Base-by-base conservation (phyloP, 306 rosid genomes). In the Astragalus membranaceus region DNA sequence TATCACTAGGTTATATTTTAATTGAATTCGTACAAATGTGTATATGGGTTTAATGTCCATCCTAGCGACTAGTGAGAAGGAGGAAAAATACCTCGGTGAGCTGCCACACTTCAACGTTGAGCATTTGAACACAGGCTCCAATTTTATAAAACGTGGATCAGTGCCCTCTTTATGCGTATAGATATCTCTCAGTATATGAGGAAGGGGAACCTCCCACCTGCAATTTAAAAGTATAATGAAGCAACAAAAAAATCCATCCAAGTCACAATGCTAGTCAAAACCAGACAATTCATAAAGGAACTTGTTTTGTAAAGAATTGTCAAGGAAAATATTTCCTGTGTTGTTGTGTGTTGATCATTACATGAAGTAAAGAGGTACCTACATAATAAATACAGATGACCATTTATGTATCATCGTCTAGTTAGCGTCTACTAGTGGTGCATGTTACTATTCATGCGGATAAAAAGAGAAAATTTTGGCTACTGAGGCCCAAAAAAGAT, bases 181-280 rank as follows among this genome's bases (percentile, higher is more conserved):
- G 64, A 88, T 80, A 44, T 49, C 80, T 76, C 78, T 82, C 82
- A 87, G 23, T 32, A 80, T 79, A 72, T 60, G 75, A 85, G 96
- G 97, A 80, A 80, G 84, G 75, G 96, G 97, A 80, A 94, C 87
- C 77, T 94, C 97, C 99, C 99, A 94, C 37, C 98, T 94, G 86
- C 78, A 82, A 75, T 80, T 79, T 44, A 66, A 51, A 68, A 58
- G 52, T 41, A 70, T 44, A 52, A 68, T 72, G 57, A 74, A 35
- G 66, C 82, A 73, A 75, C 70, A 43, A 33, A 59, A 53, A 46
- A 51, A 70, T 47, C 11, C 74, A 41, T 50, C 46, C 61, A 62
- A 13, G 71, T 64, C 49, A 46, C 7, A 72, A 13, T 51, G 61
- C 66, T 60, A 8, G 41, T 39, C 41, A 62, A 67, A 70, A 69